Percentiles rank a stretch among this genome's conserved stretches.
Conservation (phyloP, 2,329 filamentous ascomycete genomes). For the Didymellaceae sp. region DNA sequence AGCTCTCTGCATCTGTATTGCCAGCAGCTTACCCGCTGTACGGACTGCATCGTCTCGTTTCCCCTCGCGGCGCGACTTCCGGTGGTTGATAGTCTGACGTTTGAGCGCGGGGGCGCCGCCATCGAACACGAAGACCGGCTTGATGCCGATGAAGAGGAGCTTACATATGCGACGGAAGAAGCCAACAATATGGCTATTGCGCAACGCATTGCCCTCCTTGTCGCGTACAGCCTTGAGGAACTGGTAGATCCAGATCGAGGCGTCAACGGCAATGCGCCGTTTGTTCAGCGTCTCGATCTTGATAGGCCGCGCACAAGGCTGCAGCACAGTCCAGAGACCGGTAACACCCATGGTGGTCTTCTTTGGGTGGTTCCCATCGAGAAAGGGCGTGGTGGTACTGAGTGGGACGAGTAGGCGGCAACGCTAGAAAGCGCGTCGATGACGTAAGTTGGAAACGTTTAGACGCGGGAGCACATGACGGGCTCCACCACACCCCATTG, state of each 20-base stretch:
- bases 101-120: constrained; percentile 92
- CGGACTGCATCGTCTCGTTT: constrained; percentile 89
- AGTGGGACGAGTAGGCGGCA: constrained; percentile 3
- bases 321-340: constrained; percentile 93
- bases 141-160: constrained; percentile 93
- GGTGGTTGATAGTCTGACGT: constrained; percentile 81
- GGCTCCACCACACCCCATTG: neutral
- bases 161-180: constrained; percentile 99
- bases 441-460: constrained; percentile 8
- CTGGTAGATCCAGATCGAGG: constrained; percentile 99
- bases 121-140: constrained; percentile 97
- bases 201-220: constrained; percentile 95
- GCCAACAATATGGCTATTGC: constrained; percentile 94
- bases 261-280: constrained; percentile 95
- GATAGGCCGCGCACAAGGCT: constrained; percentile 93
- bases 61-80: constrained; percentile 83
- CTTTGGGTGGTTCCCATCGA: neutral
- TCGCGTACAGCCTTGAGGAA: constrained; percentile 98
- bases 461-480: constrained; percentile 16
- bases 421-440: constrained; percentile 8
- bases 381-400: neutral
- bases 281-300: constrained; percentile 96
- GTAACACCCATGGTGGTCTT: constrained; percentile 83
- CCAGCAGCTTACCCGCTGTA: constrained; percentile 89
- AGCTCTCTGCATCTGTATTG: constrained; percentile 89